A percentile compares a stretch with the other conserved stretches of the same genome.
Conservation (phyloP, 164 flowering plant genomes). For the Stephania cephalantha region DNA sequence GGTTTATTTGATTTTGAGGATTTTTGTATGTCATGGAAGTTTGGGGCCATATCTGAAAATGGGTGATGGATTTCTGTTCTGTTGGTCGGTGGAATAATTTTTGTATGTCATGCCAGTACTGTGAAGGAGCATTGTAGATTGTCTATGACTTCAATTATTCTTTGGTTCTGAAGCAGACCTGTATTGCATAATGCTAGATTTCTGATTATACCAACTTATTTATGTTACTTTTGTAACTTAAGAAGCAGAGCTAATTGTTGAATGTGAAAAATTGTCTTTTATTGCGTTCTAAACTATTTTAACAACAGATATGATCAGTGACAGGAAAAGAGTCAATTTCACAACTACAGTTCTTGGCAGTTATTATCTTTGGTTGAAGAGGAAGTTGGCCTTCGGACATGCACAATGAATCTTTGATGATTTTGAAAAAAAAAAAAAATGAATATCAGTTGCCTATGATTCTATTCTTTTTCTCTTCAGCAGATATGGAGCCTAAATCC, state of each 20-base stretch:
- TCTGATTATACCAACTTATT: no score
- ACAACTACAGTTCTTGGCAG: background rate
- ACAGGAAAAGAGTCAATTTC: background rate
- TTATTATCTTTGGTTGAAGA: background rate
- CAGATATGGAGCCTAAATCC: slow-evolving; percentile 73
- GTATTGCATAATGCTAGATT: no score
- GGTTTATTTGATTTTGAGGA: no score
- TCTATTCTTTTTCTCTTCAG: slow-evolving; percentile 6
- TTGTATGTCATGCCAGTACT: background rate
- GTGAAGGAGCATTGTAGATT: background rate
- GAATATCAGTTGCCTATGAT: slow-evolving; percentile 2
- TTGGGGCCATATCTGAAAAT: no score
- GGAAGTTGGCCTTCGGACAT: background rate
- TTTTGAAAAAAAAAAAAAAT: no score
- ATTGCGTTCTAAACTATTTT: background rate
- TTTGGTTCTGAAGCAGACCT: background rate
- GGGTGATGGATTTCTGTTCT: no score
- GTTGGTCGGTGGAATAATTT: no score
- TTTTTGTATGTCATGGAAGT: no score
- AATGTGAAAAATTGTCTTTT: background rate
- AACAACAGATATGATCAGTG: background rate
- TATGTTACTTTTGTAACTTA: background rate
- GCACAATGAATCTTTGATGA: background rate
- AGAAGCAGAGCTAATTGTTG: background rate
- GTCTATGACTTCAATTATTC: background rate